phyloP scores from a whole-genome alignment of 257 asterid genomes.

The Phtheirospermum japonicum region DNA sequence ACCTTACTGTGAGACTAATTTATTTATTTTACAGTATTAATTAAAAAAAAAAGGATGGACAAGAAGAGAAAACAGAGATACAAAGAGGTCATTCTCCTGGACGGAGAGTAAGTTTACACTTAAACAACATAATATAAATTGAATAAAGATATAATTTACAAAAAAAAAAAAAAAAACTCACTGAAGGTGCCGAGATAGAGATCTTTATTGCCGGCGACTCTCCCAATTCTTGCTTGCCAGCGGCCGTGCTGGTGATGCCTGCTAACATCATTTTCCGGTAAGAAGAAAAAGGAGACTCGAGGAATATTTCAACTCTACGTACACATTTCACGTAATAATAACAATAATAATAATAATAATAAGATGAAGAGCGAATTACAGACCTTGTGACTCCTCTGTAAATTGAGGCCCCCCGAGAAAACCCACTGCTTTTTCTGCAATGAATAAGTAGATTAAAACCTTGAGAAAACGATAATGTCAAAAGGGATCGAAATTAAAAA shows the following conservation, averaged over 20 bases:
- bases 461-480: no score
- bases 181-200: slow-evolving; percentile 90
- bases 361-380: not conserved
- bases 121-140: no score
- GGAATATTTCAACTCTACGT: no score
- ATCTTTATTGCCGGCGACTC: slow-evolving; percentile 90
- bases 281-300: not conserved
- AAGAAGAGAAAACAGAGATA: no score
- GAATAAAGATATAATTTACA: no score
- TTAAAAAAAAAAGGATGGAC: no score
- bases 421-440: slow-evolving; percentile 88
- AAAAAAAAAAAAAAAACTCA: slow-evolving; percentile 31
- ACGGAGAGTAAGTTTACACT: no score
- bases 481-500: no score
- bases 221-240: slow-evolving; percentile 90
- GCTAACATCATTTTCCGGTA: slow-evolving; percentile 20
- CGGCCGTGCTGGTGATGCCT: slow-evolving; percentile 98
- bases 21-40: no score
- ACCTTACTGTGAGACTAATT: no score
- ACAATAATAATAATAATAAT: not conserved
- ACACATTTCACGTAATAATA: no score
- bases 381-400: slow-evolving; percentile 97
- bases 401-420: slow-evolving; percentile 87
- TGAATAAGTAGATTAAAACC: not conserved
- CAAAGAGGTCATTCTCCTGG: no score